These are phyloP conservation scores for Leccinum subtestaceum DNA, from an alignment of 768 basidiomycete species.

Conservation along the genomic window DNA sequence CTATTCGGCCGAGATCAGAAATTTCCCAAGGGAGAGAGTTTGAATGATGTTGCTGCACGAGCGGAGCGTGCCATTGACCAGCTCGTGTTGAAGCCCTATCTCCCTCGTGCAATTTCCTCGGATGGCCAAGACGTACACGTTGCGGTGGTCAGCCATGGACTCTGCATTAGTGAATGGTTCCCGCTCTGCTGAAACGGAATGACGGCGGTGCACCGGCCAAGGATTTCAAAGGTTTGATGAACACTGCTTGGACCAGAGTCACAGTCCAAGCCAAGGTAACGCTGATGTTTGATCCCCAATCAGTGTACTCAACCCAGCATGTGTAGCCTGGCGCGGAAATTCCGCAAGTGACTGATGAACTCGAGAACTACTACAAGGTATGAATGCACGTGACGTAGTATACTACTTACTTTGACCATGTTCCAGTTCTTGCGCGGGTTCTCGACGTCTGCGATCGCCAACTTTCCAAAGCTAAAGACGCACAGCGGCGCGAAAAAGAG, in stretches of 20 bases:
- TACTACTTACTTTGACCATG: constrained; percentile 26
- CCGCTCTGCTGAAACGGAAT: constrained; percentile 46
- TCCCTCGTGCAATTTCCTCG: constrained; percentile 42
- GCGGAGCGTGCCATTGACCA: constrained; percentile 51
- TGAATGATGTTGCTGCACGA: constrained; percentile 57
- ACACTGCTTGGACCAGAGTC: constrained; percentile 69
- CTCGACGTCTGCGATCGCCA: constrained; percentile 52
- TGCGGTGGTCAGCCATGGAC: constrained; percentile 73
- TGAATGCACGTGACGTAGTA: constrained; percentile 10
- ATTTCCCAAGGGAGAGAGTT: constrained; percentile 73
- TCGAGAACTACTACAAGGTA: constrained; percentile 9
- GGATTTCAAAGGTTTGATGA: constrained; percentile 51
- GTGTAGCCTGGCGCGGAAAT: constrained; percentile 31
- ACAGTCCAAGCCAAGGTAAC: constrained; percentile 47
- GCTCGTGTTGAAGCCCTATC: constrained; percentile 50
- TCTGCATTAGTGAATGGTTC: constrained; percentile 60
- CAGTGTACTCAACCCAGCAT: constrained; percentile 4
- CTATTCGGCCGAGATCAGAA: constrained; percentile 43
- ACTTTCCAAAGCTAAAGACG: constrained; percentile 76
- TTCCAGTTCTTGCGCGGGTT: constrained; percentile 43
- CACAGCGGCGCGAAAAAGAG: constrained; percentile 82
- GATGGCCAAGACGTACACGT: constrained; percentile 46
- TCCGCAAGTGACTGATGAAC: constrained; percentile 13
- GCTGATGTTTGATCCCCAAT: background rate
- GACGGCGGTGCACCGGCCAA: constrained; percentile 26